Percentiles rank a stretch among this genome's conserved stretches.
These are phyloP conservation scores for Aureobasidium musti DNA, from an alignment of 2,329 filamentous ascomycete genomes.

Conservation along the genomic window DNA sequence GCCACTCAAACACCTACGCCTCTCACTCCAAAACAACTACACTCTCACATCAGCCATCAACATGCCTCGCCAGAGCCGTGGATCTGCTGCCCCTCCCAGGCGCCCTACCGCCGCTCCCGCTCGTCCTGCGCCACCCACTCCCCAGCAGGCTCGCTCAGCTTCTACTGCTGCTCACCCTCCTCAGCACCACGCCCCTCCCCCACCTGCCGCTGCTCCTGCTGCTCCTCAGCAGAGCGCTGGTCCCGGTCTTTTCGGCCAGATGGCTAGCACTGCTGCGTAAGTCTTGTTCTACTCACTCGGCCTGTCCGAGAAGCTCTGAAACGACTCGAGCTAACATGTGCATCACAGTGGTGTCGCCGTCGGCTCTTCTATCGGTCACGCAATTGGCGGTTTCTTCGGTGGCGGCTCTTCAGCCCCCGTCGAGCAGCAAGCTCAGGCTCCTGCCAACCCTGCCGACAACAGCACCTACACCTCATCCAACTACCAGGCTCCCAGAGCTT, in stretches of 20 bases:
- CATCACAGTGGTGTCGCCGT: constrained; percentile 83
- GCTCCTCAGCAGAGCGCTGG: constrained; percentile 58
- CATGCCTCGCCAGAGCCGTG: constrained; percentile 55
- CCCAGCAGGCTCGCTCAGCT: constrained; percentile 56
- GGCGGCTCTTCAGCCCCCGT: constrained; percentile 60
- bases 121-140: constrained; percentile 66
- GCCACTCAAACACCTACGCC: background rate
- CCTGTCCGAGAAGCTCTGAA: constrained; percentile 9
- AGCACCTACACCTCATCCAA: constrained; percentile 40
- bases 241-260: constrained; percentile 89
- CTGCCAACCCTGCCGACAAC: constrained; percentile 45
- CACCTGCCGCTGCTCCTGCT: constrained; percentile 42
- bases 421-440: constrained; percentile 51
- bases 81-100: constrained; percentile 48
- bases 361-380: constrained; percentile 92
- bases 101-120: constrained; percentile 49
- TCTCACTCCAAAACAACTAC: constrained; percentile 1
- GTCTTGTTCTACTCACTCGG: constrained; percentile 45
- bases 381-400: constrained; percentile 83
- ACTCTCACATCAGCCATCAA: constrained; percentile 32
- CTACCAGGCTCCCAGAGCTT: constrained; percentile 54
- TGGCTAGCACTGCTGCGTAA: constrained; percentile 97
- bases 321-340: constrained; percentile 34
- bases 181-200: constrained; percentile 54
- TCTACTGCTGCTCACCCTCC: constrained; percentile 53